Percentiles rank a stretch among this genome's conserved stretches.
Evolutionary conservation across 129 eudicot genomes (phyloP).

Genomic region (Solidago caesia): DNA sequence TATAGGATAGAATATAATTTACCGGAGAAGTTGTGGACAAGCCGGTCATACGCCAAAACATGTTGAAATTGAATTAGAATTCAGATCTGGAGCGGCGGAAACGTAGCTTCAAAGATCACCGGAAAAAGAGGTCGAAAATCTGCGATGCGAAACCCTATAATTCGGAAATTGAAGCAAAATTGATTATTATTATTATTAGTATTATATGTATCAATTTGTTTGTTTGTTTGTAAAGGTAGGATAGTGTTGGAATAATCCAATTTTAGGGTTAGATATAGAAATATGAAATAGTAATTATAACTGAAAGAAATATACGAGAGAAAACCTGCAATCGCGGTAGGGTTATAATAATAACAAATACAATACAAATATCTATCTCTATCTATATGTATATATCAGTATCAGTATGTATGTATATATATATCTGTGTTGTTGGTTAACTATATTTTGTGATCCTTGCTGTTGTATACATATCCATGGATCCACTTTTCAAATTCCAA

Average conservation of each 20-base stretch:
- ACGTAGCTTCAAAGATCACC: conserved; percentile 28
- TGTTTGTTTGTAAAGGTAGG: conserved; percentile 2
- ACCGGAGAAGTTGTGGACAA: conserved; percentile 92
- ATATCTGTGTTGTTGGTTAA: conserved; percentile 25
- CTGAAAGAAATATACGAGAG: background rate
- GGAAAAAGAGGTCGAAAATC: conserved; percentile 23
- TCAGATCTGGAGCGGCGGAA: conserved; percentile 52
- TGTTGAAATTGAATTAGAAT: conserved; percentile 33
- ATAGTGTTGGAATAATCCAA: conserved; percentile 9
- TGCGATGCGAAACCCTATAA: conserved; percentile 35
- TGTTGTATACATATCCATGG: conserved; percentile 17
- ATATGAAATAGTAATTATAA: background rate
- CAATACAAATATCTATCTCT: no score
- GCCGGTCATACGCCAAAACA: conserved; percentile 98
- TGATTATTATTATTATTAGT: background rate
- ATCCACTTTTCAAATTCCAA: conserved; percentile 35
- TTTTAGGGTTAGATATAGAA: conserved; percentile 10
- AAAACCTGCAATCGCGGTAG: conserved; percentile 27
- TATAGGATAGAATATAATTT: conserved; percentile 16
- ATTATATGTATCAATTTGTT: background rate
- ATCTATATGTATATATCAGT: background rate
- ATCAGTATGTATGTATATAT: background rate
- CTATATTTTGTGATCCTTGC: background rate
- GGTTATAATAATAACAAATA: background rate
- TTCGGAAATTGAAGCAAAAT: conserved; percentile 24